Evolutionary conservation across 495 filamentous ascomycete species (phyloP).

Genomic region (Cenococcum geophilum): DNA sequence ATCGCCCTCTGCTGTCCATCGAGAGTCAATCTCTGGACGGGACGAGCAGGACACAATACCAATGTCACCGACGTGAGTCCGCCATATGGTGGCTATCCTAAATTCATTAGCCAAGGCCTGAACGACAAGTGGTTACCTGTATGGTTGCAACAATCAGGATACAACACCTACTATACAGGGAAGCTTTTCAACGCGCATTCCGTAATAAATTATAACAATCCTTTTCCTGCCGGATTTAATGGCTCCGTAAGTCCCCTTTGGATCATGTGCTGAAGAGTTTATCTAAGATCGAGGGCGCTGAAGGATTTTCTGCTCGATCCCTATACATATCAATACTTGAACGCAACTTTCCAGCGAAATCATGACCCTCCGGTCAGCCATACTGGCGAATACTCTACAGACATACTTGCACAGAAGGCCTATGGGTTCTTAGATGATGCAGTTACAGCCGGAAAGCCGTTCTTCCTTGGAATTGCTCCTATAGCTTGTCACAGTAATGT

Average conservation of each 20-base stretch:
- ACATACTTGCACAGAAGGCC: conserved; percentile 59
- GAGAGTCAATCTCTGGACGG: conserved; percentile 46
- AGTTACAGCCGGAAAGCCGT: conserved; percentile 48
- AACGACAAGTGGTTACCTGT: conserved; percentile 62
- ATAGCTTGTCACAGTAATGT: conserved; percentile 62
- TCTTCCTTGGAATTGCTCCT: conserved; percentile 63
- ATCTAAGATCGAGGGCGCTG: no score
- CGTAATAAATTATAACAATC: conserved; percentile 37
- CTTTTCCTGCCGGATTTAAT: conserved; percentile 53
- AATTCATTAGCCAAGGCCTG: conserved; percentile 59
- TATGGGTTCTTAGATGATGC: conserved; percentile 60
- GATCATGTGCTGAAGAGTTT: not conserved
- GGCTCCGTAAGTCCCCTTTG: conserved; percentile 33
- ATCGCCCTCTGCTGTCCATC: conserved; percentile 37
- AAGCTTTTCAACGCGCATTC: conserved; percentile 60
- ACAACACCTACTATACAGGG: conserved; percentile 66
- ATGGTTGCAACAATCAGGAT: conserved; percentile 65
- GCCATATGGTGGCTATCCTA: conserved; percentile 56
- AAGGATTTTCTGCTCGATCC: conserved; percentile 66
- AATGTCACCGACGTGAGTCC: conserved; percentile 66
- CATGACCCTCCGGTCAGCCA: conserved; percentile 41
- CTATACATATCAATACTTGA: conserved; percentile 64
- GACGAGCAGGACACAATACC: conserved; percentile 64
- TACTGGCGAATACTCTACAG: conserved; percentile 48
- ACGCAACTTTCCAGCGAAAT: conserved; percentile 61